Evolutionary conservation across 805 yeast genomes (phyloP).

Genomic region (Metschnikowia colocasiae): DNA sequence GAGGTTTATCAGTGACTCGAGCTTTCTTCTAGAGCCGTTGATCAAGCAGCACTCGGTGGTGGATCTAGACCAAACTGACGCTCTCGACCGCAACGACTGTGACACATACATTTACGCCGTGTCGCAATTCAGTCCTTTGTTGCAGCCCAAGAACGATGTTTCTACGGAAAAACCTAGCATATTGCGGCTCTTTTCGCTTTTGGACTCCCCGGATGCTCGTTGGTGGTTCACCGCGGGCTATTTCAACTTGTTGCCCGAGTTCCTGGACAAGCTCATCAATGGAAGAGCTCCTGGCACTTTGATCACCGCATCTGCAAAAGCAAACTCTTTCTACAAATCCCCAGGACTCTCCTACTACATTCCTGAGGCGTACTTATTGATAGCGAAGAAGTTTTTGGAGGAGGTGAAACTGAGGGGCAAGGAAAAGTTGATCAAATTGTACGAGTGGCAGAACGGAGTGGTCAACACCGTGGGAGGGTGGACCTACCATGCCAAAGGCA

Average conservation of each 20-base stretch:
- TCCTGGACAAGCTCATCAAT: constrained; percentile 53
- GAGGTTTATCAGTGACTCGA: constrained; percentile 53
- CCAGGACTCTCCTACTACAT: constrained; percentile 74
- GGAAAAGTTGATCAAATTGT: constrained; percentile 47
- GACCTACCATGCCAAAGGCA: constrained; percentile 97
- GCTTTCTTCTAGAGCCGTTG: constrained; percentile 54
- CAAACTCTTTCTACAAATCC: constrained; percentile 85
- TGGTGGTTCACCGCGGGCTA: constrained; percentile 97
- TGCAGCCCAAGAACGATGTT: constrained; percentile 49
- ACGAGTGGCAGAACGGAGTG: constrained; percentile 85
- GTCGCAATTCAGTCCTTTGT: constrained; percentile 84
- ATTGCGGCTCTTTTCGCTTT: constrained; percentile 53
- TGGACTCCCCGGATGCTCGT: constrained; percentile 50
- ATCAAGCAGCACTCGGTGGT: constrained; percentile 42
- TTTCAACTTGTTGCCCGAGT: constrained; percentile 82
- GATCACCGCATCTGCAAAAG: constrained; percentile 89
- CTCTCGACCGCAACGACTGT: constrained; percentile 28
- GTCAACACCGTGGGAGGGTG: constrained; percentile 83
- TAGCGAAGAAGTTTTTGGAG: constrained; percentile 65
- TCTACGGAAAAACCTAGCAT: constrained; percentile 84
- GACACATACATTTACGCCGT: constrained; percentile 82
- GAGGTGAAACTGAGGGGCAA: constrained; percentile 43
- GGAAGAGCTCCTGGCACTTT: constrained; percentile 63
- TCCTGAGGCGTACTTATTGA: constrained; percentile 81
- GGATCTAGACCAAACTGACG: constrained; percentile 28